Evolutionary conservation across 805 yeast species (phyloP).

Genomic region (Yarrowia sp.): DNA sequence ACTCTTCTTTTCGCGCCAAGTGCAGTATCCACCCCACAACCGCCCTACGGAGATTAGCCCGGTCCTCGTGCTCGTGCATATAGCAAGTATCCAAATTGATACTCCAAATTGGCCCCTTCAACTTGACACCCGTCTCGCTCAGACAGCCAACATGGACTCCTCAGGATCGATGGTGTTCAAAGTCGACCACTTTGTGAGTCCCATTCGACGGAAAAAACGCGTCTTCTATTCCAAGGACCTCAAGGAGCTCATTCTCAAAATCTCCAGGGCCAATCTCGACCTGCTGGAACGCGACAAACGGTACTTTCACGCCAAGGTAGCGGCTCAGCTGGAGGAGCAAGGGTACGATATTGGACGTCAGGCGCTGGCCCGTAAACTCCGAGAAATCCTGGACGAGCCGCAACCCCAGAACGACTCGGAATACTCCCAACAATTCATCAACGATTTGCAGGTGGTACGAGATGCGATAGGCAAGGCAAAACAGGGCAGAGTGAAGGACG

Average conservation of each 20-base stretch:
- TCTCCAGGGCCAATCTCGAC: not conserved
- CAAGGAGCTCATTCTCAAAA: slow-evolving; percentile 20
- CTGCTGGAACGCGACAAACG: slow-evolving; percentile 13
- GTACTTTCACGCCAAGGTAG: slow-evolving; percentile 5
- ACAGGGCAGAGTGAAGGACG: not conserved
- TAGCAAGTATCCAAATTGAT: slow-evolving; percentile 14
- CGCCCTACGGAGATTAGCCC: not conserved
- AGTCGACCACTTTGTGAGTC: slow-evolving; percentile 14
- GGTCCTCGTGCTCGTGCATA: not conserved
- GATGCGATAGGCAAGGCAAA: slow-evolving; percentile 6
- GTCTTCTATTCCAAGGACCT: slow-evolving; percentile 15
- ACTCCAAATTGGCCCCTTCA: not conserved
- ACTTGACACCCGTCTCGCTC: not conserved
- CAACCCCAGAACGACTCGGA: not conserved
- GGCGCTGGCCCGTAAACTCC: slow-evolving; percentile 6
- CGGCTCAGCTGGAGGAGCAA: slow-evolving; percentile 1
- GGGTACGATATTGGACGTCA: slow-evolving; percentile 9
- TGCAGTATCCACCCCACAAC: not conserved
- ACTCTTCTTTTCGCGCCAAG: not conserved
- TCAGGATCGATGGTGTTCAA: slow-evolving; percentile 21
- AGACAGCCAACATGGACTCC: not conserved
- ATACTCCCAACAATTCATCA: not conserved
- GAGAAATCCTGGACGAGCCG: slow-evolving; percentile 9
- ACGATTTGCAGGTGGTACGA: not conserved
- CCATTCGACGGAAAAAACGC: slow-evolving; percentile 12